These are phyloP conservation scores for Zygoascus flipseniorum DNA, from an alignment of 805 yeast genomes.

Conservation along the genomic window DNA sequence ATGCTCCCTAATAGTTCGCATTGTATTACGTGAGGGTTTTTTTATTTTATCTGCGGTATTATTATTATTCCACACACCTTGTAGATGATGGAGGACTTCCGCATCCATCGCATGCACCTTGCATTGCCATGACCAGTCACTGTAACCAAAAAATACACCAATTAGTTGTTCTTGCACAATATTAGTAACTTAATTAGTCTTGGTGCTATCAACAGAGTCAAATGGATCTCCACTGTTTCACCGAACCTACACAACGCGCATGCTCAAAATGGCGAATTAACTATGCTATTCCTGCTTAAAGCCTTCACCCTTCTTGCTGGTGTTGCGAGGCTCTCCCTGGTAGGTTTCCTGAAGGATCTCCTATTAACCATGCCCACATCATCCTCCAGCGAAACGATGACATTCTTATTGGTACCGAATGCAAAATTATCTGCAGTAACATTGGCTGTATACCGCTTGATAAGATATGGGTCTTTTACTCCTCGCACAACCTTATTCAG, in stretches of 20 bases:
- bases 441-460: slow-evolving; percentile 51
- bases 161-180: not conserved
- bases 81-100: not conserved
- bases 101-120: too few relatives aligned
- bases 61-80: too few relatives aligned
- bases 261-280: slow-evolving; percentile 22
- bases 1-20: too few relatives aligned
- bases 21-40: too few relatives aligned
- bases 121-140: too few relatives aligned
- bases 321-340: slow-evolving; percentile 37
- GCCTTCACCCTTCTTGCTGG: slow-evolving; percentile 18
- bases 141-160: too few relatives aligned
- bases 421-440: slow-evolving; percentile 74
- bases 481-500: slow-evolving; percentile 49
- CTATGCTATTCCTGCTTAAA: slow-evolving; percentile 17
- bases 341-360: slow-evolving; percentile 50
- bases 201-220: too few relatives aligned
- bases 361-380: slow-evolving; percentile 67
- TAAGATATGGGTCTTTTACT: slow-evolving; percentile 47
- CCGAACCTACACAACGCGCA: not conserved
- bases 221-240: too few relatives aligned
- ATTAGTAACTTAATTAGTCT: not conserved
- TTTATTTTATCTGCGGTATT: too few relatives aligned
- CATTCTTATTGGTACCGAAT: slow-evolving; percentile 61
- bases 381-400: slow-evolving; percentile 64